Conservation (phyloP, 352 stramenopile genomes). For the Thalassiosira delicatula region DNA sequence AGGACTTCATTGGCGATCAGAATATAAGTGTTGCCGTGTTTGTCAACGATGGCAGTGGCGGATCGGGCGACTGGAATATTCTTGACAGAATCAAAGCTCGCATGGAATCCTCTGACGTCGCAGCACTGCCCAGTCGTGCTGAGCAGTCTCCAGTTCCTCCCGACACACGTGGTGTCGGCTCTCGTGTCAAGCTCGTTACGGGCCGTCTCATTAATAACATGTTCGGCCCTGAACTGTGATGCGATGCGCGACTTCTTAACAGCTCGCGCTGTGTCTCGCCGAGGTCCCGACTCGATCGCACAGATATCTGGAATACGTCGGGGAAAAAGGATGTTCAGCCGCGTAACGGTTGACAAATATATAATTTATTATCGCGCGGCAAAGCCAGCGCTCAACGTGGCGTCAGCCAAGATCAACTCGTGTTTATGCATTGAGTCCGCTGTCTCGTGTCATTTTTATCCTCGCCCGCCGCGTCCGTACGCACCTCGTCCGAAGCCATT, state of each 20-base stretch:
- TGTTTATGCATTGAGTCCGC: too few relatives aligned
- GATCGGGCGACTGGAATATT: constrained; percentile 29
- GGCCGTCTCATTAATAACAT: too few relatives aligned
- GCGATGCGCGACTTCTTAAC: not conserved
- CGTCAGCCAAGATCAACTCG: too few relatives aligned
- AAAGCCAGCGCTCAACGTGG: too few relatives aligned
- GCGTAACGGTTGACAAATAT: too few relatives aligned
- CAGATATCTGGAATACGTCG: too few relatives aligned
- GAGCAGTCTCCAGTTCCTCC: constrained; percentile 21
- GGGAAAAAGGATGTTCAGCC: too few relatives aligned
- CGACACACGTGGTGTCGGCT: constrained; percentile 36
- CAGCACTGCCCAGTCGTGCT: constrained; percentile 20
- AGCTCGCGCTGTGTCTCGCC: too few relatives aligned
- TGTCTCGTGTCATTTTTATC: too few relatives aligned
- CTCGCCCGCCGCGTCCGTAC: not conserved
- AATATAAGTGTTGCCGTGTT: not conserved
- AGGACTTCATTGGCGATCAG: constrained; percentile 48
- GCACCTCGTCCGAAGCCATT: constrained; percentile 21
- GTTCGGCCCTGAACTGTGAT: not conserved
- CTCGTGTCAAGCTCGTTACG: constrained; percentile 38
- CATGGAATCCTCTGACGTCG: constrained; percentile 29
- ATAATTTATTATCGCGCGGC: too few relatives aligned
- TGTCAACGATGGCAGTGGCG: constrained; percentile 5
- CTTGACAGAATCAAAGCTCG: constrained; percentile 16
- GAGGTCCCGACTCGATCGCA: too few relatives aligned